Conservation (phyloP, 768 basidiomycete genomes). For the Tephrocybe sp. region DNA sequence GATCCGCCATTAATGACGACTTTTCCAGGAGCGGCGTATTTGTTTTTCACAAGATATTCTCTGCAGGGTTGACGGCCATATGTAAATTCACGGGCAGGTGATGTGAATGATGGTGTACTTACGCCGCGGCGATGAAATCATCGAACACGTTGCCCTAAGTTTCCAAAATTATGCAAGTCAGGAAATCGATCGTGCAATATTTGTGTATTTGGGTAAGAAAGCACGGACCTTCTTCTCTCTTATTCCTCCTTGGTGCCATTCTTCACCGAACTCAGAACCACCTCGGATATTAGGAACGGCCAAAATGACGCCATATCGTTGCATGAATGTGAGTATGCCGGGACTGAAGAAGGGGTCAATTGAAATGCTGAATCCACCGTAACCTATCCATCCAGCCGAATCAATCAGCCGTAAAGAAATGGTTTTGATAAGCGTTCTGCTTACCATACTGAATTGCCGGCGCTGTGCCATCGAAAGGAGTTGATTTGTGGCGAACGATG, state of each 20-base stretch:
- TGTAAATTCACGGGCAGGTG: not conserved
- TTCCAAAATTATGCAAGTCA: no score
- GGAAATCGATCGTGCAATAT: no score
- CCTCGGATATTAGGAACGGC: conserved; percentile 62
- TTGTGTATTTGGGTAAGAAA: not conserved
- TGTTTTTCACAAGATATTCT: conserved; percentile 69
- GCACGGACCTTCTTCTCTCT: conserved; percentile 63
- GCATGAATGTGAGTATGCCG: conserved; percentile 67
- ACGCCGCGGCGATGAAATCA: conserved; percentile 84
- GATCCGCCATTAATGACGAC: conserved; percentile 77
- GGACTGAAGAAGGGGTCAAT: conserved; percentile 73
- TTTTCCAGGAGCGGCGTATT: conserved; percentile 66
- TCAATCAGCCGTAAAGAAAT: not conserved
- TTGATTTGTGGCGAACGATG: conserved; percentile 71
- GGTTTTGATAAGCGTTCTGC: no score
- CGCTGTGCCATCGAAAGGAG: conserved; percentile 69
- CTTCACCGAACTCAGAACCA: conserved; percentile 78
- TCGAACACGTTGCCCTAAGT: conserved; percentile 68
- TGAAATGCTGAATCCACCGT: conserved; percentile 78
- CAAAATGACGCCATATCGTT: conserved; percentile 65
- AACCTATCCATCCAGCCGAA: conserved; percentile 40
- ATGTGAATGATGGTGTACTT: conserved; percentile 22
- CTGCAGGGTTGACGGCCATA: conserved; percentile 30
- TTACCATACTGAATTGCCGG: conserved; percentile 76
- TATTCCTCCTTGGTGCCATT: conserved; percentile 77